These are phyloP conservation scores for Apophysomyces trapeziformis DNA, from an alignment of 371 early-diverging fungal species.

Conservation along the genomic window DNA sequence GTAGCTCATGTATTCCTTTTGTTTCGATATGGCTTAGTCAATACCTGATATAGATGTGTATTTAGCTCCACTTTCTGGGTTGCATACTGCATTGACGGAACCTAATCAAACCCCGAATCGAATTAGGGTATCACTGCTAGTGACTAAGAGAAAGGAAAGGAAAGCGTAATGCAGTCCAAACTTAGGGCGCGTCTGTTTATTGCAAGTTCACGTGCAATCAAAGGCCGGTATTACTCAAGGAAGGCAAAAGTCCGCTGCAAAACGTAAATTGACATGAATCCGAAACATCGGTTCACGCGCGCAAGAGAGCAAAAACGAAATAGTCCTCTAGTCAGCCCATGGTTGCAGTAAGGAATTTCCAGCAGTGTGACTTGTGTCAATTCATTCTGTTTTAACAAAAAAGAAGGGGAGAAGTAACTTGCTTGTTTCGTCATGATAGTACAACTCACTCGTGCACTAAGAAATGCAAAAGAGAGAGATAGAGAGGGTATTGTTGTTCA, in stretches of 20 bases:
- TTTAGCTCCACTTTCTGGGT: no score
- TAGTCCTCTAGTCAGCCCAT: conserved; percentile 2
- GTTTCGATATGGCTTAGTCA: neutral
- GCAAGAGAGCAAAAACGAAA: neutral
- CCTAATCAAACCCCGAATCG: no score
- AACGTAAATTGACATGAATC: conserved; percentile 11
- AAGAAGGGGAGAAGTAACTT: no score
- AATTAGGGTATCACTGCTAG: neutral
- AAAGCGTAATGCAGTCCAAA: neutral
- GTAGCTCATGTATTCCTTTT: conserved; percentile 30
- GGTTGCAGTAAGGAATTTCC: conserved; percentile 4
- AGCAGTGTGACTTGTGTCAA: neutral
- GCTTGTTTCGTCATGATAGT: no score
- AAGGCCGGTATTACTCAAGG: neutral
- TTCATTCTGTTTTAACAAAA: no score
- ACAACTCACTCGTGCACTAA: no score
- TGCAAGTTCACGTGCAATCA: neutral
- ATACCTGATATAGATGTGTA: conserved; percentile 1
- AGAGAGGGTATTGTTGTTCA: no score
- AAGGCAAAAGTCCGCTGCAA: conserved; percentile 14
- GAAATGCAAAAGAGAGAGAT: no score
- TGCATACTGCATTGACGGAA: conserved; percentile 10
- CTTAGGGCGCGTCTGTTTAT: conserved; percentile 4
- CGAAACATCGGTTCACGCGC: conserved; percentile 3
- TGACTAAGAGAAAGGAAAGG: conserved; percentile 15